phyloP scores from a whole-genome alignment of 1,284 basidiomycete species.

The Neolentinus lepideus region DNA sequence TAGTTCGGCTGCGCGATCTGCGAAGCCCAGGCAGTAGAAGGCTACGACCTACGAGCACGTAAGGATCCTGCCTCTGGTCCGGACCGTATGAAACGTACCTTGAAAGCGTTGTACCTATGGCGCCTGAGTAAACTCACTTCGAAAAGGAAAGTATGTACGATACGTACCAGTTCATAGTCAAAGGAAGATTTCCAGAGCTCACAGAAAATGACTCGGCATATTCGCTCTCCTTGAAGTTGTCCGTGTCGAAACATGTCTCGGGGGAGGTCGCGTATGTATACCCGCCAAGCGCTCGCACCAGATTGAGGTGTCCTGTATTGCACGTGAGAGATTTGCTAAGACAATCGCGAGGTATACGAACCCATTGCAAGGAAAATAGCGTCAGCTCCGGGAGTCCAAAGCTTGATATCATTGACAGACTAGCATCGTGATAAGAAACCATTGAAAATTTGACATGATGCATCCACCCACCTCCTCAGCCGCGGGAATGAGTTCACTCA shows the following conservation, averaged over 20 bases:
- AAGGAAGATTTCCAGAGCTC: constrained; percentile 38
- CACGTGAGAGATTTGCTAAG: background rate
- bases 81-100: constrained; percentile 29
- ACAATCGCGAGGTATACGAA: constrained; percentile 17
- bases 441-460: background rate
- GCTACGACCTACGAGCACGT: constrained; percentile 40
- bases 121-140: constrained; percentile 2
- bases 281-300: constrained; percentile 55
- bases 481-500: constrained; percentile 46
- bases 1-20: constrained; percentile 48
- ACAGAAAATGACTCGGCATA: constrained; percentile 36
- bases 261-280: constrained; percentile 41
- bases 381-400: constrained; percentile 50
- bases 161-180: constrained; percentile 51
- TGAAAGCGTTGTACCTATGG: constrained; percentile 59
- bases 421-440: constrained; percentile 16
- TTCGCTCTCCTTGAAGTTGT: constrained; percentile 48
- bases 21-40: constrained; percentile 52
- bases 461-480: constrained; percentile 50
- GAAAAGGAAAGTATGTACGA: constrained; percentile 1
- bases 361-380: constrained; percentile 46
- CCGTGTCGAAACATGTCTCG: constrained; percentile 51
- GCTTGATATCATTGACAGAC: constrained; percentile 47
- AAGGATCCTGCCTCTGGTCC: background rate
- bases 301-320: constrained; percentile 43